These are phyloP conservation scores for Hibiscus mutabilis DNA, from an alignment of 345 rosid species.

Conservation along the genomic window DNA sequence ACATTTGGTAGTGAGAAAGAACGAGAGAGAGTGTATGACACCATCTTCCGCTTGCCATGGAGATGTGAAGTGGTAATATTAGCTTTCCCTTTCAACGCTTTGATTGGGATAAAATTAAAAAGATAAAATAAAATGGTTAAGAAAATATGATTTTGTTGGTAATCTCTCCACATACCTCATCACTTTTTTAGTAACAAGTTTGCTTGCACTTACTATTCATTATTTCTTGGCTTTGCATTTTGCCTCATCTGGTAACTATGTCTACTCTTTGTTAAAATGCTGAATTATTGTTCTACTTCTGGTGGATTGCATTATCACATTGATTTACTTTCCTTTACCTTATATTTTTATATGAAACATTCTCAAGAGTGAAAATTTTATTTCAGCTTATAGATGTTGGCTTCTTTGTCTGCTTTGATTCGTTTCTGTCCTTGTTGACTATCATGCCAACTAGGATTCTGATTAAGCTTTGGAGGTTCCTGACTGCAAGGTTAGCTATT, in stretches of 20 bases:
- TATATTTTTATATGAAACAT: slow-evolving; percentile 7
- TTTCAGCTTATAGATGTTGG: slow-evolving; percentile 97
- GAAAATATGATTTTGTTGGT: not conserved
- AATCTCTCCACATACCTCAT: not conserved
- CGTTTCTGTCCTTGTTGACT: slow-evolving; percentile 90
- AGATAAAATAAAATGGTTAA: not conserved
- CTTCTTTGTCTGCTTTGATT: slow-evolving; percentile 93
- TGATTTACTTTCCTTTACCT: not conserved
- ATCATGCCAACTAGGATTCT: slow-evolving; percentile 89
- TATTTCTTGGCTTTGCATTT: slow-evolving; percentile 1
- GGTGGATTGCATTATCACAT: slow-evolving; percentile 1
- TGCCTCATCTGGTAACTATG: not conserved
- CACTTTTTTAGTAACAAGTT: not conserved
- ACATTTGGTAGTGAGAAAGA: slow-evolving; percentile 65
- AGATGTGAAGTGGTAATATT: slow-evolving; percentile 89
- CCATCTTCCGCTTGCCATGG: slow-evolving; percentile 96
- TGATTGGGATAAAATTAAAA: not conserved
- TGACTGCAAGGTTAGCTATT: slow-evolving; percentile 50
- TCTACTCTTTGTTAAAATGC: not conserved
- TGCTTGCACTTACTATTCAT: not conserved
- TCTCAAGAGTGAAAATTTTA: slow-evolving; percentile 14
- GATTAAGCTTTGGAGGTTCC: slow-evolving; percentile 49
- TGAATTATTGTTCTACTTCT: not conserved
- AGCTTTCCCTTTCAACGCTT: slow-evolving; percentile 4
- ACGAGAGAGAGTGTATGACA: slow-evolving; percentile 91